Conservation (phyloP, 352 stramenopile species). For the Blastocystis sp. region DNA sequence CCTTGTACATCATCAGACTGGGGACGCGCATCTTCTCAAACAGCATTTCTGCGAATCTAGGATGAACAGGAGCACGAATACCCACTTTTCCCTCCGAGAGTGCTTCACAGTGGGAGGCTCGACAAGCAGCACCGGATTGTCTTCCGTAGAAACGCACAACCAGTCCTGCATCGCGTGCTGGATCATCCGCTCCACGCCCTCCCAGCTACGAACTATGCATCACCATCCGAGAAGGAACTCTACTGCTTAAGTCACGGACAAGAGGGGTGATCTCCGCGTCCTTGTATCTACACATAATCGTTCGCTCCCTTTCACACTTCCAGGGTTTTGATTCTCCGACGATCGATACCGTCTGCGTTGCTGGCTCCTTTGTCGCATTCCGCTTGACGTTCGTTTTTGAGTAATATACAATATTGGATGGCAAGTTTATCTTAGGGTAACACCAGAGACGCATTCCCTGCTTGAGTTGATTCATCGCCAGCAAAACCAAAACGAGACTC, state of each 20-base stretch:
- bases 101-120: constrained; percentile 80
- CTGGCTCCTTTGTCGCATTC: neutral
- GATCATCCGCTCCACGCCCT: constrained; percentile 85
- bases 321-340: constrained; percentile 63
- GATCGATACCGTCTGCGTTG: constrained; percentile 18
- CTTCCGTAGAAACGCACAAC: constrained; percentile 81
- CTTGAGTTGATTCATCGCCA: constrained; percentile 58
- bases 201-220: constrained; percentile 78
- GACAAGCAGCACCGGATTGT: constrained; percentile 82
- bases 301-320: neutral
- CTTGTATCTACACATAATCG: constrained; percentile 34
- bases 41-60: constrained; percentile 87
- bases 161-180: constrained; percentile 80
- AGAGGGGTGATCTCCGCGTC: constrained; percentile 40
- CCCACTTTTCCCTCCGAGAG: constrained; percentile 76
- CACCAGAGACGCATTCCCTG: neutral
- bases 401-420: constrained; percentile 67
- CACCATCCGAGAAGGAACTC: neutral
- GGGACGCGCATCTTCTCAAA: constrained; percentile 87
- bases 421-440: constrained; percentile 11
- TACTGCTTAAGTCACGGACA: constrained; percentile 43
- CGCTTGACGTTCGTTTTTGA: neutral
- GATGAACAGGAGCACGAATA: constrained; percentile 75
- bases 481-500: constrained; percentile 70
- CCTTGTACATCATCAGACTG: constrained; percentile 86